These are phyloP conservation scores for Mucor ambiguus DNA, from an alignment of 371 early-diverging fungal species.

Conservation along the genomic window DNA sequence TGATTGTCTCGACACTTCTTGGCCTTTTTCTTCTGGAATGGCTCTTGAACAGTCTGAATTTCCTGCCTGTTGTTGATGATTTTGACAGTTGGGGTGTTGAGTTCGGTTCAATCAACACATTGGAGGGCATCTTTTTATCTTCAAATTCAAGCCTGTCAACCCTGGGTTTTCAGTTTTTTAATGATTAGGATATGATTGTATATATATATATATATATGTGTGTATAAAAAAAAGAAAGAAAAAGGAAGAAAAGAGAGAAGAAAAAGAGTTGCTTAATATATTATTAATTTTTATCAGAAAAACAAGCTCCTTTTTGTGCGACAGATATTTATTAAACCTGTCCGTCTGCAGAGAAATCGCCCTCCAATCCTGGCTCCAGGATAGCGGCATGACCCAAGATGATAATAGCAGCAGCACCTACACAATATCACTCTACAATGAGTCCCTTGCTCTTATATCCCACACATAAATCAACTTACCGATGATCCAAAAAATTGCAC, in stretches of 20 bases:
- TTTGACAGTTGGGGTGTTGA: conserved; percentile 1
- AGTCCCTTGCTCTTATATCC: background rate
- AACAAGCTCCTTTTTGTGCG: conserved; percentile 1
- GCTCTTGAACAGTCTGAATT: background rate
- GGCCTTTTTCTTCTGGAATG: background rate
- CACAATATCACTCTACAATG: background rate
- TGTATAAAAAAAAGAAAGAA: too few species aligned
- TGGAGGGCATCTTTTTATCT: background rate
- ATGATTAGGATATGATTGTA: background rate
- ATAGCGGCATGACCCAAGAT: conserved; percentile 68
- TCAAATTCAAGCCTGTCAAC: background rate
- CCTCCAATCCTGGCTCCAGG: conserved; percentile 66
- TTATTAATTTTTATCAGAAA: background rate
- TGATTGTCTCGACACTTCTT: background rate
- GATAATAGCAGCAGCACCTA: conserved; percentile 63
- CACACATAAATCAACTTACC: conserved; percentile 40
- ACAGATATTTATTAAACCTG: conserved; percentile 39
- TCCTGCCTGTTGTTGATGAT: background rate
- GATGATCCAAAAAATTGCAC: conserved; percentile 70
- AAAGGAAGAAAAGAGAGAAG: background rate
- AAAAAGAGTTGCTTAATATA: background rate
- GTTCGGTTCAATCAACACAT: background rate
- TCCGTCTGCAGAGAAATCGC: conserved; percentile 58
- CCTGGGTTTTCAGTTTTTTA: background rate
- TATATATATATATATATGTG: background rate